phyloP scores from a whole-genome alignment of 495 filamentous ascomycete genomes.

The Daldinia decipiens region DNA sequence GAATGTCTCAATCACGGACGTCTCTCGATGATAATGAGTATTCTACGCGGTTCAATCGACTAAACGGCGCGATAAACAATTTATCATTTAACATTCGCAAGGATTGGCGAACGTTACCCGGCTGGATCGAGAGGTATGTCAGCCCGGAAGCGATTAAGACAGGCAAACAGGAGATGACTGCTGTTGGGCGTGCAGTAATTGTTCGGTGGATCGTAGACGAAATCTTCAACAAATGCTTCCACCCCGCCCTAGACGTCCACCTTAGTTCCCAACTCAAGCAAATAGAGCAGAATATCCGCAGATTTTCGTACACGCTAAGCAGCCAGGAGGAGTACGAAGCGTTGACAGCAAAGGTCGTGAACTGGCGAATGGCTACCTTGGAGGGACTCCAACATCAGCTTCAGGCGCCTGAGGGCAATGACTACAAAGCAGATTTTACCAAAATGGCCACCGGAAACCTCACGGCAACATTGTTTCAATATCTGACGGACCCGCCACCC shows the following conservation, averaged over 20 bases:
- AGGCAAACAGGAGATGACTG: conserved; percentile 96
- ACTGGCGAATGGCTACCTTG: conserved; percentile 92
- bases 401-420: conserved; percentile 67
- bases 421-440: conserved; percentile 72
- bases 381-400: conserved; percentile 85
- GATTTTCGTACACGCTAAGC: conserved; percentile 71
- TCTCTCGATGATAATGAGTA: conserved; percentile 98
- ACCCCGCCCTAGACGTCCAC: conserved; percentile 79
- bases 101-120: conserved; percentile 82
- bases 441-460: conserved; percentile 75
- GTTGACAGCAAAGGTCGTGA: conserved; percentile 83
- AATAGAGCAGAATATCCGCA: conserved; percentile 90
- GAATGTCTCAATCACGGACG: conserved; percentile 92
- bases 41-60: conserved; percentile 83
- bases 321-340: conserved; percentile 92
- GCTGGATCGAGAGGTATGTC: conserved; percentile 79
- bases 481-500: conserved; percentile 78
- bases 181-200: conserved; percentile 89
- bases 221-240: conserved; percentile 89
- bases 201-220: conserved; percentile 92
- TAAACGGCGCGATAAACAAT: conserved; percentile 95
- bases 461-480: conserved; percentile 71
- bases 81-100: conserved; percentile 95
- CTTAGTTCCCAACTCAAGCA: conserved; percentile 82
- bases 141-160: conserved; percentile 82